These are phyloP conservation scores for Aphanomyces astaci DNA, from an alignment of 352 stramenopile genomes.

Conservation along the genomic window DNA sequence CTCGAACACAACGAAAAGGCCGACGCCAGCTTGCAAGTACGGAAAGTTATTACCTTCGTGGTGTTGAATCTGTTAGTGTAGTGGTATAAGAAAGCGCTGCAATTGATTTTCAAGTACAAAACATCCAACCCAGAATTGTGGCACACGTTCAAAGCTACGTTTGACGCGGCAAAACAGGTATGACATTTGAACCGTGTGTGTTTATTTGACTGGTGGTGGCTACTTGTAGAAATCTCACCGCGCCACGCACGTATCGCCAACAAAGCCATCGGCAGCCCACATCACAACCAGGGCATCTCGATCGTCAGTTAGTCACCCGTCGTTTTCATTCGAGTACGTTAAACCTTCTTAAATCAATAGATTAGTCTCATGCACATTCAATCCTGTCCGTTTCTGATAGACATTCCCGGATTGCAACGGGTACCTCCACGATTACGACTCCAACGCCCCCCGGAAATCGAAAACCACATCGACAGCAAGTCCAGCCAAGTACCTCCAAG, in stretches of 20 bases:
- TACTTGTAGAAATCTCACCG: neutral
- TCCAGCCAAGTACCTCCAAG: neutral
- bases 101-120: constrained; percentile 54
- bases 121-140: constrained; percentile 53
- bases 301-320: too few relatives aligned
- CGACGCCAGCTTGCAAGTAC: constrained; percentile 53
- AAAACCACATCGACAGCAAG: neutral
- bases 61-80: neutral
- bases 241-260: too few relatives aligned
- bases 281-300: too few relatives aligned
- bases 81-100: constrained; percentile 77
- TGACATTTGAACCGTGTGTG: too few relatives aligned
- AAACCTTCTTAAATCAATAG: too few relatives aligned
- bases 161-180: constrained; percentile 53
- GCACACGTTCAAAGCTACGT: constrained; percentile 67
- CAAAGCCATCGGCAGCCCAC: neutral
- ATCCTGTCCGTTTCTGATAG: too few relatives aligned
- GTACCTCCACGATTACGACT: too few relatives aligned
- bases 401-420: too few relatives aligned
- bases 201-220: too few relatives aligned
- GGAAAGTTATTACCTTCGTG: neutral
- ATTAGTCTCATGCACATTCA: too few relatives aligned
- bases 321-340: neutral
- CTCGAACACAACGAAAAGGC: constrained; percentile 64
- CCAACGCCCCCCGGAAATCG: neutral